Base-by-base conservation (phyloP, 306 rosid species). In the Pterocarpus santalinus region DNA sequence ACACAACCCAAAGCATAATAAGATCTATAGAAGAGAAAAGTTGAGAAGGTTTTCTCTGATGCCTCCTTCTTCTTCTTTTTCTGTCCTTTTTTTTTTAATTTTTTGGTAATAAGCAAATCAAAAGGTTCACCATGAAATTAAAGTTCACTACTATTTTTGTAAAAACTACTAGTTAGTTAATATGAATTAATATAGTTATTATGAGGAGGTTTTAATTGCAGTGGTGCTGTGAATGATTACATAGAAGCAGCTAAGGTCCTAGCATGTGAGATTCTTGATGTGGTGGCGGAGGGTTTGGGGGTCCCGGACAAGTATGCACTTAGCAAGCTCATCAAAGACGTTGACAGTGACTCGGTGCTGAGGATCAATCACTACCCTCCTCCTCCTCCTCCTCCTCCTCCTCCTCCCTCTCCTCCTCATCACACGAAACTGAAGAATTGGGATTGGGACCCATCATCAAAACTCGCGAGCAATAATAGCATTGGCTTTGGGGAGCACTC, bases 401-500 rank as follows among this genome's bases (percentile, higher is more conserved):
- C 52, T 46, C 2, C 52, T 46, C 3, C 53, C 10, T 4, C n/a
- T 22, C 28, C 28, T 22, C 28, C 28, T 22, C 28, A 22, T 22
- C 28, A 22, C 53, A 47, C 4, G 53, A 47, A 47, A 14, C 9
- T 43, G 47, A 43, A 80, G 34, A 84, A 78, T 32, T 34, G 22
- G 60, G 60, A 53, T n/a, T 14, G 82, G 85, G 88, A 84, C 81
- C 83, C 85, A 14, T 51, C 85, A 49, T 71, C 81, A 49, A 46
- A 41, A n/a, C 30, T 55, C 15, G 65, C 8, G 13, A 44, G 22
- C 12, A 43, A 30, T 8, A 41, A 22, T 1, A 82, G 62, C 41
- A 68, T 96, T 46, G 99, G 98, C 1, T 96, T 96, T 73, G 99
- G 99, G 39, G 99, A 96, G 88, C 99, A 96, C 87, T 93, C 97